Evolutionary conservation across 2,329 filamentous ascomycete species (phyloP), one percentile per base, ranked within the genome.

Genomic region (Sclerotinia subarctica): DNA sequence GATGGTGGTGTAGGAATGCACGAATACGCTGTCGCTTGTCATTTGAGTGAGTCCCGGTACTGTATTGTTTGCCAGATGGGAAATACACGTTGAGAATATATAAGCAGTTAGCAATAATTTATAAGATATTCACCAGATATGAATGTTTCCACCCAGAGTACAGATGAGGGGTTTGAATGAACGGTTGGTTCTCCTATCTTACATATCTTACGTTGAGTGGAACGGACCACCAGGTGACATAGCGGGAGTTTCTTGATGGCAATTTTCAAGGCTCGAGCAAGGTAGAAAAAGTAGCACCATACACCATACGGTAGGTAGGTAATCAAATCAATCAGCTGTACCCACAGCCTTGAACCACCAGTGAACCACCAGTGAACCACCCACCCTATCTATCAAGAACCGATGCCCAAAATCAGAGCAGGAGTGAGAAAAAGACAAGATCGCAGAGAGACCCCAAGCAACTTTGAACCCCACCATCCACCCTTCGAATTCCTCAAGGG

Each of bases 381-480:
- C n/a, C 53, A 42, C 38, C 29, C 29, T 35, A 35, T 35, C 53
- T 15, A 35, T 19, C 53, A 56, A 56, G 38, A 42, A 42, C 38
- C 38, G 15, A 42, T 42, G 5, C 38, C 38, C 15, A 42, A 17
- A 42, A 42, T 42, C 13, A 17, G 38, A 42, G 3, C 15, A 42
- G 13, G 38, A 60, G 6, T 19, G 24, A 60, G 19, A 47, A 35
- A 47, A 60, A 35, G 44, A 49, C 19, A 49, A 35, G 57, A 59
- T 17, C 42, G 32, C 57, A 60, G 11, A 60, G 44, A 60, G 44
- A 60, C 29, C 58, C 58, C 26, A 47, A 47, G 35, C 58, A 35
- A 49, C 58, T 49, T 60, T 35, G 26, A 60, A 60, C 58, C 58
- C 58, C 44, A 60, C 58, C 19, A 60, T 60, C 11, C 8, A 60